Conservation (phyloP, 495 filamentous ascomycete genomes). For the Eremomyces bilateralis region DNA sequence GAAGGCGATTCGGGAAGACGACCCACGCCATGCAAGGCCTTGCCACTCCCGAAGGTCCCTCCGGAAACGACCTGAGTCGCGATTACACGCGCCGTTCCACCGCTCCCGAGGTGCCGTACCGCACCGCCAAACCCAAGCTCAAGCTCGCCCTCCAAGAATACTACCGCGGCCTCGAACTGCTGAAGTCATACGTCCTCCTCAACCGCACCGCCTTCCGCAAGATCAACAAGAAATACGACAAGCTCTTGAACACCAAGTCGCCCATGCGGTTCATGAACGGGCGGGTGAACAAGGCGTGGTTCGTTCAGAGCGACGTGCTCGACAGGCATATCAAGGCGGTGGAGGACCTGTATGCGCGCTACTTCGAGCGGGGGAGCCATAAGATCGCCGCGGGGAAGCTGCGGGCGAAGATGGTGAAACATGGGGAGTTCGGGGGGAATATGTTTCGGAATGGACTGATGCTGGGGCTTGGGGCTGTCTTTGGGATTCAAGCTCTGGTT, state of each 20-base stretch:
- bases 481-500: slow-evolving; percentile 53
- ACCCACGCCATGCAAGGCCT: slow-evolving; percentile 31
- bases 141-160: slow-evolving; percentile 81
- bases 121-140: slow-evolving; percentile 70
- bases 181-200: slow-evolving; percentile 73
- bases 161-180: slow-evolving; percentile 72
- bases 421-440: slow-evolving; percentile 46
- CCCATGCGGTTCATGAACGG: slow-evolving; percentile 73
- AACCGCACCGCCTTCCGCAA: slow-evolving; percentile 90
- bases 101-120: slow-evolving; percentile 42
- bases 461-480: slow-evolving; percentile 49
- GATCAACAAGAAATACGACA: slow-evolving; percentile 98
- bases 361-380: slow-evolving; percentile 75
- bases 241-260: slow-evolving; percentile 55
- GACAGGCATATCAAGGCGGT: slow-evolving; percentile 56
- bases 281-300: slow-evolving; percentile 75
- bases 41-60: slow-evolving; percentile 27
- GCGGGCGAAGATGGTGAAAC: slow-evolving; percentile 38
- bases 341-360: slow-evolving; percentile 81
- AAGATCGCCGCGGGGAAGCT: slow-evolving; percentile 80
- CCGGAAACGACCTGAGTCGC: slow-evolving; percentile 9
- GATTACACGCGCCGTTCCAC: slow-evolving; percentile 19
- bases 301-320: slow-evolving; percentile 63
- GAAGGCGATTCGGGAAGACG: slow-evolving; percentile 32
- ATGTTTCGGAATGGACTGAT: slow-evolving; percentile 66